phyloP scores from a whole-genome alignment of 306 rosid genomes.

The Cyclanthera cordifolia region DNA sequence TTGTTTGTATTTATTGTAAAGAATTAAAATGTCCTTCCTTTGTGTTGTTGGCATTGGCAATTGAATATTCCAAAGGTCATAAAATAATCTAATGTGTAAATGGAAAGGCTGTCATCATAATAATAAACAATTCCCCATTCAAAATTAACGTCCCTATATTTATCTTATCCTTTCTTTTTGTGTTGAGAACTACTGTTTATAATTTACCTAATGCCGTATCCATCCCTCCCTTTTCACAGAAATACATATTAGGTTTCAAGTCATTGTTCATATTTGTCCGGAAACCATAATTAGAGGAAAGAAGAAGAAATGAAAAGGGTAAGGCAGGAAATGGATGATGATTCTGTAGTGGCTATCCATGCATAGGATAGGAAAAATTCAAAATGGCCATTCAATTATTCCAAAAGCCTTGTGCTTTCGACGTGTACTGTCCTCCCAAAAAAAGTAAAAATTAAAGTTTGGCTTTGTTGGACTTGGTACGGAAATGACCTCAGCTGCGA shows the following conservation, averaged over 20 bases:
- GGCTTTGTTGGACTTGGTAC: not conserved
- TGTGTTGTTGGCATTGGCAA: too few relatives aligned
- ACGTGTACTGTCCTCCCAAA: conserved; percentile 1
- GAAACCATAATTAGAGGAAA: too few relatives aligned
- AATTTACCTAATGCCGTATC: too few relatives aligned
- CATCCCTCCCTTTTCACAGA: too few relatives aligned
- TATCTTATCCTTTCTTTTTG: not conserved
- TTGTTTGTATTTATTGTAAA: not conserved
- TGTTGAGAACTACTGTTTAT: too few relatives aligned
- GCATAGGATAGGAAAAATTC: conserved; percentile 1
- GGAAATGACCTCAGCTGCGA: not conserved
- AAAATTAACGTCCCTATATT: not conserved
- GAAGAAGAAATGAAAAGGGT: too few relatives aligned
- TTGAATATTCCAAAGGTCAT: too few relatives aligned
- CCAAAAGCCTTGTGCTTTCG: conserved; percentile 9
- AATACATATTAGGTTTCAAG: not conserved
- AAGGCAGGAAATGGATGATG: too few relatives aligned
- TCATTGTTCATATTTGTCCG: not conserved
- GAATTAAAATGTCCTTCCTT: too few relatives aligned
- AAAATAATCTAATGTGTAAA: too few relatives aligned
- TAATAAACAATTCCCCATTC: not conserved
- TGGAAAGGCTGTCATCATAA: not conserved
- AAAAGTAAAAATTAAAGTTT: not conserved
- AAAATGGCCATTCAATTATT: conserved; percentile 9
- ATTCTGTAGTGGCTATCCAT: too few relatives aligned